These are phyloP conservation scores for Kurtzmaniella quercitrusa DNA, from an alignment of 1,139 yeast species.

Conservation along the genomic window DNA sequence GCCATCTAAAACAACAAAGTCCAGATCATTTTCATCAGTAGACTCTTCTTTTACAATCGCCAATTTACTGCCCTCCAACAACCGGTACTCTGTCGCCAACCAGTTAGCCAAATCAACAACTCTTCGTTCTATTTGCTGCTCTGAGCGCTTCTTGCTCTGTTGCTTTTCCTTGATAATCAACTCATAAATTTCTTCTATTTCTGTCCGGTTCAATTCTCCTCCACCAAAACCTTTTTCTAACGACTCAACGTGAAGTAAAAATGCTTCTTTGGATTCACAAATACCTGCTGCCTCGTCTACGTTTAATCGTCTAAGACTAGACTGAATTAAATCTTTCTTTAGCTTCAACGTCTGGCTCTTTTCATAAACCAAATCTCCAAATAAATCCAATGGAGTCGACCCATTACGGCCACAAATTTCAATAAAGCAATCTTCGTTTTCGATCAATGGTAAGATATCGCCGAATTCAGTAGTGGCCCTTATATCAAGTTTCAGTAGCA, in stretches of 20 bases:
- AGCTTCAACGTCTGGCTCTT: constrained; percentile 52
- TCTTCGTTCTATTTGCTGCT: constrained; percentile 10
- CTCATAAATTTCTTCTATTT: constrained; percentile 23
- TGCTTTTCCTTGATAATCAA: constrained; percentile 22
- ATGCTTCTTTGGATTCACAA: constrained; percentile 16
- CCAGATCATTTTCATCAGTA: background rate
- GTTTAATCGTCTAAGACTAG: constrained; percentile 9
- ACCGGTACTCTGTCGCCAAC: constrained; percentile 13
- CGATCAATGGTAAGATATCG: constrained; percentile 49
- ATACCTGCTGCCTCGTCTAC: constrained; percentile 6
- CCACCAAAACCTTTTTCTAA: constrained; percentile 26
- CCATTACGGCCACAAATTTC: constrained; percentile 75
- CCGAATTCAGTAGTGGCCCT: constrained; percentile 58
- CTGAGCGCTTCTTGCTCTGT: constrained; percentile 13
- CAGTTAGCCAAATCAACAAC: constrained; percentile 15
- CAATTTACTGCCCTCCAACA: constrained; percentile 6
- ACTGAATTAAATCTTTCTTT: constrained; percentile 47
- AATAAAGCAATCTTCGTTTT: constrained; percentile 55
- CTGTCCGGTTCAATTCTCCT: constrained; percentile 12
- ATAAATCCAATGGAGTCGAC: constrained; percentile 72
- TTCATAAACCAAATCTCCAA: constrained; percentile 71
- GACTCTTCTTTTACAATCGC: constrained; percentile 2
- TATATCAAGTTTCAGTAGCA: constrained; percentile 42
- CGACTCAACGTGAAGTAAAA: constrained; percentile 15
- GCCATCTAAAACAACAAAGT: background rate